These are phyloP conservation scores for Porcisia hertigi DNA, from an alignment of 208 protist genomes.

Conservation along the genomic window DNA sequence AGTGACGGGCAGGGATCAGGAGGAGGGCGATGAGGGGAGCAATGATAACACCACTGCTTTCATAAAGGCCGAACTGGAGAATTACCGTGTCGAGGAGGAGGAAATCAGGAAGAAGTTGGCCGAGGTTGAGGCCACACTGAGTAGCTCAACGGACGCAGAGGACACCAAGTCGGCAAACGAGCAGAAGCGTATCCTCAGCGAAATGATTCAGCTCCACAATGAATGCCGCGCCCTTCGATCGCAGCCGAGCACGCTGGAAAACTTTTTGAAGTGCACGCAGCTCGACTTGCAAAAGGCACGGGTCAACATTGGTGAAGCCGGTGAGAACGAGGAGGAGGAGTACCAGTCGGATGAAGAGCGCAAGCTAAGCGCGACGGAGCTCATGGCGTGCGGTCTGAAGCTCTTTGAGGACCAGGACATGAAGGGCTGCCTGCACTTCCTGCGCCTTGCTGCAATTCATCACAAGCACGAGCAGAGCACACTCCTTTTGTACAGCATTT, in stretches of 20 bases:
- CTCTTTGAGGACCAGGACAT: conserved; percentile 73
- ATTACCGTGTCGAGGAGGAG: conserved; percentile 68
- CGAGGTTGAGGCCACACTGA: conserved; percentile 39
- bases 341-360: conserved; percentile 76
- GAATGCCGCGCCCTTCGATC: conserved; percentile 68
- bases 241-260: conserved; percentile 58
- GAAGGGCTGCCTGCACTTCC: conserved; percentile 70
- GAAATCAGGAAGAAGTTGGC: conserved; percentile 69
- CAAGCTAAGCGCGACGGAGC: conserved; percentile 59
- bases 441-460: conserved; percentile 88
- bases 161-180: conserved; percentile 38
- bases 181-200: conserved; percentile 60
- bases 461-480: conserved; percentile 86
- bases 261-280: conserved; percentile 62
- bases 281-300: conserved; percentile 83
- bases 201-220: conserved; percentile 79
- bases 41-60: conserved; percentile 37
- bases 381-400: conserved; percentile 71
- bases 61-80: conserved; percentile 77
- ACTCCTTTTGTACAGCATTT: conserved; percentile 80
- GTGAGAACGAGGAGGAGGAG: conserved; percentile 67
- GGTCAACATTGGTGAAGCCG: conserved; percentile 72
- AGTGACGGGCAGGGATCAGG: conserved; percentile 33
- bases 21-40: conserved; percentile 28
- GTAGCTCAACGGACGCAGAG: conserved; percentile 36